Percentiles rank a stretch among this genome's conserved stretches.
Evolutionary conservation across 768 basidiomycete genomes (phyloP).

Genomic region (Russula sp.): DNA sequence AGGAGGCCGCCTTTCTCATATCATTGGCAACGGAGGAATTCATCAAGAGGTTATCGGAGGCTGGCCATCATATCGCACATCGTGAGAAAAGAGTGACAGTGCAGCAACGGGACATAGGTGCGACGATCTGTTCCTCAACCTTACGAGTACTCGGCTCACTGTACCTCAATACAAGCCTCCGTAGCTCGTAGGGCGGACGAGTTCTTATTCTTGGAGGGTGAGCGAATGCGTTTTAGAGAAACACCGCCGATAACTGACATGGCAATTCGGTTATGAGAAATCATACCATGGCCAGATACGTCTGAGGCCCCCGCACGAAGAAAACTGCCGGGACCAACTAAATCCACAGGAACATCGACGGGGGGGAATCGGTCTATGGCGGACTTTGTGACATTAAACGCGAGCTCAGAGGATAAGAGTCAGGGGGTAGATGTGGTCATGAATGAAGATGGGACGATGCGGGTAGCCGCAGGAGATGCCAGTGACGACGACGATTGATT

Average conservation of each 20-base stretch:
- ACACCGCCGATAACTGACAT: background rate
- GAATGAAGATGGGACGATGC: conserved; percentile 61
- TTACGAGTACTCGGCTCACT: background rate
- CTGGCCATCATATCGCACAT: conserved; percentile 63
- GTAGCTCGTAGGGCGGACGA: conserved; percentile 65
- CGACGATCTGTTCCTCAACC: conserved; percentile 25
- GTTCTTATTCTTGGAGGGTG: conserved; percentile 75
- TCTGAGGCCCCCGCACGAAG: conserved; percentile 40
- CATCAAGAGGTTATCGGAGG: conserved; percentile 65
- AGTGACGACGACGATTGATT: background rate
- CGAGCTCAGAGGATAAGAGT: conserved; percentile 24
- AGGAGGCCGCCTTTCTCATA: conserved; percentile 74
- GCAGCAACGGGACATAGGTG: conserved; percentile 76
- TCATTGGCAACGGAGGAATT: conserved; percentile 87
- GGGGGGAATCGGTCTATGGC: conserved; percentile 36
- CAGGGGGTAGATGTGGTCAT: conserved; percentile 37
- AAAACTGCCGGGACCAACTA: conserved; percentile 33
- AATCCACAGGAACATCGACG: conserved; percentile 20
- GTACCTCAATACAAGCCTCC: conserved; percentile 37
- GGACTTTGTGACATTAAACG: conserved; percentile 41
- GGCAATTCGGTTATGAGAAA: conserved; percentile 37
- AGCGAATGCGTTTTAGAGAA: background rate
- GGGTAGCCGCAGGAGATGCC: conserved; percentile 22
- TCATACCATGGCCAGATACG: conserved; percentile 47
- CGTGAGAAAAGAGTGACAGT: conserved; percentile 69